Conservation (phyloP, 1,284 basidiomycete genomes). For the Moesziomyces aphidis region DNA sequence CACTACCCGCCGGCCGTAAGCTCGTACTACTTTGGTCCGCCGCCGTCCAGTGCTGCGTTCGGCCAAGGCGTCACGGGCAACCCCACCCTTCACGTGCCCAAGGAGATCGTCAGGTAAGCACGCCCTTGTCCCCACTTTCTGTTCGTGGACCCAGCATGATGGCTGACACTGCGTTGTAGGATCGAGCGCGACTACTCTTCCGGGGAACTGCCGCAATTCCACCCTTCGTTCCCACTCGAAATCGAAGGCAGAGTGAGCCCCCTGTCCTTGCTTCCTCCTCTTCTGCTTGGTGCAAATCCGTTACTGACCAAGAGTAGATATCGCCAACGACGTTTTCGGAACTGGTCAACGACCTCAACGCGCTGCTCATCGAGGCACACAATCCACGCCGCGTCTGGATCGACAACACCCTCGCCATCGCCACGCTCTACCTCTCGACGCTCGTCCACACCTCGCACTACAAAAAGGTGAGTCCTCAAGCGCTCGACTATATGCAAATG, state of each 20-base stretch:
- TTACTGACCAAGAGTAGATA: slow-evolving; percentile 14
- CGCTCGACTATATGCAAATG: no score
- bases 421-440: slow-evolving; percentile 66
- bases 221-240: slow-evolving; percentile 82
- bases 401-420: slow-evolving; percentile 51
- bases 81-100: slow-evolving; percentile 82
- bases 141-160: no score
- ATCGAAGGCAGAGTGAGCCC: slow-evolving; percentile 78
- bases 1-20: slow-evolving; percentile 17
- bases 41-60: slow-evolving; percentile 73
- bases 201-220: slow-evolving; percentile 81
- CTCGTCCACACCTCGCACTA: slow-evolving; percentile 78
- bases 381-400: slow-evolving; percentile 32
- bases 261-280: no score
- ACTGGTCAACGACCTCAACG: slow-evolving; percentile 58
- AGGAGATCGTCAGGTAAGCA: slow-evolving; percentile 76
- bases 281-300: no score
- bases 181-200: slow-evolving; percentile 84
- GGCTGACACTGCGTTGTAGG: slow-evolving; percentile 59
- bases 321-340: slow-evolving; percentile 46
- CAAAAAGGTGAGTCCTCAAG: no score
- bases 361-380: slow-evolving; percentile 47
- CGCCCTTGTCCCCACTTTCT: background rate
- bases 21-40: slow-evolving; percentile 58
- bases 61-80: slow-evolving; percentile 80